phyloP scores from a whole-genome alignment of 2,329 filamentous ascomycete species.

The Pseudogymnoascus sp. region DNA sequence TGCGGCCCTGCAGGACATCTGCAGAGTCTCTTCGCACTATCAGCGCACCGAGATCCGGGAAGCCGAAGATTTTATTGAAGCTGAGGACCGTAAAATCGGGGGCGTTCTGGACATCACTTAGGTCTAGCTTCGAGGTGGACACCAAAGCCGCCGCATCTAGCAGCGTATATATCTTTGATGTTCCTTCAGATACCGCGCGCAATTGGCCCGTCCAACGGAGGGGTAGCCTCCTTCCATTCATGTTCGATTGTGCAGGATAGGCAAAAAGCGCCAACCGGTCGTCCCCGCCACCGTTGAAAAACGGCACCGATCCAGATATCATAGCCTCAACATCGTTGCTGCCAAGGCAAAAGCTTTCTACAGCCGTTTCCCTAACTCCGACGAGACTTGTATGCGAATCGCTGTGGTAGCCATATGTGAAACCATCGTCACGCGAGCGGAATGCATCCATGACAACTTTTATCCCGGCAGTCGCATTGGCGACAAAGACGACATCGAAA shows the following conservation, averaged over 20 bases:
- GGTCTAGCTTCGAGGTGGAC: constrained; percentile 69
- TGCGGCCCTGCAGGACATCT: constrained; percentile 56
- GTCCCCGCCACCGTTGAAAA: constrained; percentile 26
- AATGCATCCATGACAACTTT: constrained; percentile 81
- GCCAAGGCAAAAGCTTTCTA: constrained; percentile 57
- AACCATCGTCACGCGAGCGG: constrained; percentile 61
- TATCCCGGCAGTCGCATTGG: constrained; percentile 85
- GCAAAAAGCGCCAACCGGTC: constrained; percentile 54
- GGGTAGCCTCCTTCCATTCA: constrained; percentile 75
- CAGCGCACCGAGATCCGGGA: constrained; percentile 81
- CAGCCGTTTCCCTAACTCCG: constrained; percentile 67
- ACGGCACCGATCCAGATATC: constrained; percentile 42
- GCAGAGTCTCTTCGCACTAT: constrained; percentile 70
- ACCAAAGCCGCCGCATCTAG: constrained; percentile 79
- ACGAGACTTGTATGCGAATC: constrained; percentile 82
- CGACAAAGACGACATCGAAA: constrained; percentile 86
- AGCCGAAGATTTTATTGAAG: constrained; percentile 97
- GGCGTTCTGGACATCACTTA: constrained; percentile 53
- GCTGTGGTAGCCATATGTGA: constrained; percentile 74
- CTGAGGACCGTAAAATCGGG: constrained; percentile 86
- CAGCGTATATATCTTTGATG: constrained; percentile 53
- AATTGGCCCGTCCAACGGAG: constrained; percentile 57
- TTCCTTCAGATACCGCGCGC: constrained; percentile 29
- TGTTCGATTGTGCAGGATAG: constrained; percentile 87
- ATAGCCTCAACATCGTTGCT: constrained; percentile 60